Base-by-base conservation (phyloP, 495 filamentous ascomycete species). In the Neurospora tetrasperma region DNA sequence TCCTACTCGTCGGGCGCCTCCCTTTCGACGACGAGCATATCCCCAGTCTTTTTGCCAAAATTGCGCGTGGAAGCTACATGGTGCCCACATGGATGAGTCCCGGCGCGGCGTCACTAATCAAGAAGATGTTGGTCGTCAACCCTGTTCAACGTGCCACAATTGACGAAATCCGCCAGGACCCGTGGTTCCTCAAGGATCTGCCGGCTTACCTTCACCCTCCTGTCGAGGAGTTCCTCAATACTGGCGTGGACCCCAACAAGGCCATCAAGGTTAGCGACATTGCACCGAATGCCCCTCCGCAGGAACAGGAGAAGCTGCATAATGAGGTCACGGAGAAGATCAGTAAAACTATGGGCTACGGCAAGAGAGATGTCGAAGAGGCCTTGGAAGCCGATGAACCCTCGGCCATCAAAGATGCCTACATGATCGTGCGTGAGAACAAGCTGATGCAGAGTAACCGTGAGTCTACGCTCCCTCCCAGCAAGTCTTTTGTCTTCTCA, bases 361-460 rank as follows among this genome's bases (percentile, higher is more conserved):
- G 89, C 31, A 93, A 92, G 79, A 91, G 94, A 43, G 96, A 99
- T 83, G 96, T 99, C 44, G 91, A 97, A 80, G 95, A 98, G 78
- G 95, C 96, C 42, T 84, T 99, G 70, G 90, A 90, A 74, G 92
- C 92, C 71, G 89, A 97, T 69, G 96, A 99, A 78, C 95, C 96
- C 44, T 97, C 93, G 73, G 94, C 96, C 16, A 97, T 99, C 83
- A 99, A 99, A 80, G 96, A 99, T 85, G 96, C 96, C 16, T 99
- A 98, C 81, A 90, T 97, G 82, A 98, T 99, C 77, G 93, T 98
- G 41, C 89, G 94, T 69, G 96, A 99, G 83, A 98, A 99, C 81
- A 94, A 97, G 80, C 88, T 99, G 78, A 98, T 98, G 96, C 92
- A 93, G 78, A 91, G 89, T 42, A 97, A 93, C 81, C 94, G 94